Evolutionary conservation across 176 grass and related monocot genomes (phyloP), one percentile per base, ranked within the genome.

Genomic region (Ensete ventricosum): DNA sequence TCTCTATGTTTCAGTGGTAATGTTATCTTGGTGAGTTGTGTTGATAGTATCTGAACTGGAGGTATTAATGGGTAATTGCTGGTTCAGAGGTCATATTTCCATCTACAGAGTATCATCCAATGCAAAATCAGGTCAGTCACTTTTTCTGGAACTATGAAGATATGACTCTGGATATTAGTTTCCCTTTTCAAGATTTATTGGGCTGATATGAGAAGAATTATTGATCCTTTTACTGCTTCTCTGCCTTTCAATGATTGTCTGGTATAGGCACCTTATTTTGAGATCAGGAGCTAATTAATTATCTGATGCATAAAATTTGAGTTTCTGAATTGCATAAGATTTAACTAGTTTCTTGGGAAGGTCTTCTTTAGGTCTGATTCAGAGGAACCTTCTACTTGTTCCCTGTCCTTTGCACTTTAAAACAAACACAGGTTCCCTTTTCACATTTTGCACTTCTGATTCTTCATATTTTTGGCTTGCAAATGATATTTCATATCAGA

Each of bases 71-170:
- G 72, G 72, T 9, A 74, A 74, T 34, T 74, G 72, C 25, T 74
- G 72, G 72, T 11, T 55, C 23, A 55, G 53, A 55, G 14, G 11
- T 22, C 20, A 55, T 34, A 16, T 53, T 34, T 55, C 23, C 72
- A 27, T 55, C 72, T 29, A 57, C 53, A 27, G 53, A 74, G 53
- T 74, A 53, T 57, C 72, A 27, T 74, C 72, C 20, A 74, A 57
- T 34, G 52, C 52, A 3, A 74, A 55, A 50, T 21, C 67, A 70
- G 72, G 52, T 27, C 14, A 23, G 53, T 57, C 7, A 22, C 12
- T 51, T 74, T 26, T 22, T 54, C 21, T 2, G 13, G 0, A 22
- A 53, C 13, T 25, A 9, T 54, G 9, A 8, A 24, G 48, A 17
- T 22, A 24, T 24, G 14, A 8, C 14, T 55, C 20, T 53, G 71